Conservation (phyloP, 1,284 basidiomycete species). For the Irpex sp. region DNA sequence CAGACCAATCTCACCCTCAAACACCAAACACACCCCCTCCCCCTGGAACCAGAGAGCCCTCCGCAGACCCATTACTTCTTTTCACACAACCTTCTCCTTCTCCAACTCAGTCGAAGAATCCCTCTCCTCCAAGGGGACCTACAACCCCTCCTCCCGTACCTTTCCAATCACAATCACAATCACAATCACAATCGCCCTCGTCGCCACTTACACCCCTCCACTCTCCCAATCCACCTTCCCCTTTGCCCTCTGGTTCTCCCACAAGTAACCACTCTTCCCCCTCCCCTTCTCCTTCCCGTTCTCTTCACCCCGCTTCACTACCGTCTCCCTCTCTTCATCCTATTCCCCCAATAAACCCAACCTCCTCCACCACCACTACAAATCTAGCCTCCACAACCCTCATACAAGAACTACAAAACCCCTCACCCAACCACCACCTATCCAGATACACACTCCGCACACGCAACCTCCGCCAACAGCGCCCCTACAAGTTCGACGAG, state of each 20-base stretch:
- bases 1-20: too few relatives aligned
- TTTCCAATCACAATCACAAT: not conserved
- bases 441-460: slow-evolving; percentile 18
- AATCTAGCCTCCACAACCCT: not conserved
- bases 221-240: not conserved
- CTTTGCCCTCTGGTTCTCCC: not conserved
- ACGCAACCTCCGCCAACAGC: slow-evolving; percentile 18
- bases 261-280: too few relatives aligned
- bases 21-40: too few relatives aligned
- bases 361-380: not conserved
- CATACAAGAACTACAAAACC: not conserved
- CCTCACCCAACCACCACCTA: not conserved
- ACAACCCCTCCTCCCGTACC: not conserved
- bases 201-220: not conserved
- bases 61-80: not conserved
- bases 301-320: not conserved
- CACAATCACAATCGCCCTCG: not conserved
- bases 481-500: slow-evolving; percentile 23
- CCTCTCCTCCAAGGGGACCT: not conserved
- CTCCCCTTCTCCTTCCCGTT: too few relatives aligned
- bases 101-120: not conserved
- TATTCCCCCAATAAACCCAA: not conserved
- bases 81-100: not conserved
- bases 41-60: not conserved
- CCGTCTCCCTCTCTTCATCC: too few relatives aligned